Evolutionary conservation across 805 yeast species (phyloP), one percentile per base, ranked within the genome.

Genomic region (Zygotorulaspora danielsina): DNA sequence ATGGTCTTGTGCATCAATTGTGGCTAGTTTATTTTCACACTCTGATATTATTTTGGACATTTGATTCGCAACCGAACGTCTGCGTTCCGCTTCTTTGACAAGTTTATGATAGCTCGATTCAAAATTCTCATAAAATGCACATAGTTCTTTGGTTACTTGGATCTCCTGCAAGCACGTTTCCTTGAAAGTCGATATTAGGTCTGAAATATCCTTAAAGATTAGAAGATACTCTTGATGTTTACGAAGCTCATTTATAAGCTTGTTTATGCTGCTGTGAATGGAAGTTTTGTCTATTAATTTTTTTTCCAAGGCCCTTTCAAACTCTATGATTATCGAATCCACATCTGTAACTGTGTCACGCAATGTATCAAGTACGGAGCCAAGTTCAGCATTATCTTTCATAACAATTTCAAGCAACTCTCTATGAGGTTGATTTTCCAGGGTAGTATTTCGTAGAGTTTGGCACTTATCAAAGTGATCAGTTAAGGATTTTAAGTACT

Each of bases 401-500:
- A 61, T 61, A 2, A 83, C 63, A 2, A 80, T 75, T 2, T 65
- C 57, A 12, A 69, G 58, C 10, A 76, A 55, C 48, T 74, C 71
- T 19, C 49, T 37, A 42, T 64, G 64, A 38, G 66, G 70, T 1
- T 42, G 50, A 5, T 44, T 54, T 3, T 57, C 39, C 0, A 57
- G 46, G 10, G 48, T 39, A 0, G 59, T 53, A n/a, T 64, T 55
- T 16, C 57, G 52, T n/a, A 72, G 39, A 9, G 55, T 64, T 9
- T 65, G 50, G 49, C 95, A 84, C 55, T 84, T 87, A 59, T 88
- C 96, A 52, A 79, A 86, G 63, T 88, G 96, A 38, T 76, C 76
- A 8, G 95, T 81, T 33, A 88, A 65, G 52, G 88, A 76, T 40
- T 78, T 79, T 22, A 89, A 64, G 12, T 82, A 66, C 2, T 73